Conservation (phyloP, 2,329 filamentous ascomycete species). For the Nakataea oryzae region DNA sequence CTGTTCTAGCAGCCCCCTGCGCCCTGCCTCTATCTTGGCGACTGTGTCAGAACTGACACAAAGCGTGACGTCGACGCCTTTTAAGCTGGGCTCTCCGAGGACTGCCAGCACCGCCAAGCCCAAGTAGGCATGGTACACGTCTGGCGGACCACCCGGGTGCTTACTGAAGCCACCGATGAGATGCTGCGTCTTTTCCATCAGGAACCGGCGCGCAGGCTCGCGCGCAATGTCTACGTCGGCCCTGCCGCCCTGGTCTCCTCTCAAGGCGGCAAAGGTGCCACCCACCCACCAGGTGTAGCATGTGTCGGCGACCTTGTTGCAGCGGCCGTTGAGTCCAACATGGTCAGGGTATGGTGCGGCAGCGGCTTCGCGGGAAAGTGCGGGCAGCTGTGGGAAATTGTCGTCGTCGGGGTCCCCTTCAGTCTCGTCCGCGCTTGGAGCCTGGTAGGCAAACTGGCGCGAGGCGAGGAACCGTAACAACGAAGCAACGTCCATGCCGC, state of each 20-base stretch:
- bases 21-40: constrained; percentile 35
- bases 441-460: constrained; percentile 49
- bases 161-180: constrained; percentile 77
- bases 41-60: constrained; percentile 59
- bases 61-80: constrained; percentile 61
- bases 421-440: constrained; percentile 27
- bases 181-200: constrained; percentile 82
- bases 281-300: constrained; percentile 94
- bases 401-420: constrained; percentile 23
- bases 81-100: constrained; percentile 59
- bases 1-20: constrained; percentile 20
- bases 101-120: constrained; percentile 72
- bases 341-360: constrained; percentile 24
- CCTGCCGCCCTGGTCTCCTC: constrained; percentile 42
- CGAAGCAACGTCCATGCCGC: constrained; percentile 26
- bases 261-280: constrained; percentile 42
- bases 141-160: constrained; percentile 54
- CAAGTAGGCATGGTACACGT: constrained; percentile 82
- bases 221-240: constrained; percentile 46
- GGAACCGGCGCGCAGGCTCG: constrained; percentile 58
- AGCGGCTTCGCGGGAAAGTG: constrained; percentile 23
- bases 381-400: constrained; percentile 16
- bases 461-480: constrained; percentile 43
- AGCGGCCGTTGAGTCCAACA: constrained; percentile 79
- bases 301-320: constrained; percentile 87